These are phyloP conservation scores for Epicoccum nigrum DNA, from an alignment of 2,329 filamentous ascomycete genomes.

Conservation along the genomic window DNA sequence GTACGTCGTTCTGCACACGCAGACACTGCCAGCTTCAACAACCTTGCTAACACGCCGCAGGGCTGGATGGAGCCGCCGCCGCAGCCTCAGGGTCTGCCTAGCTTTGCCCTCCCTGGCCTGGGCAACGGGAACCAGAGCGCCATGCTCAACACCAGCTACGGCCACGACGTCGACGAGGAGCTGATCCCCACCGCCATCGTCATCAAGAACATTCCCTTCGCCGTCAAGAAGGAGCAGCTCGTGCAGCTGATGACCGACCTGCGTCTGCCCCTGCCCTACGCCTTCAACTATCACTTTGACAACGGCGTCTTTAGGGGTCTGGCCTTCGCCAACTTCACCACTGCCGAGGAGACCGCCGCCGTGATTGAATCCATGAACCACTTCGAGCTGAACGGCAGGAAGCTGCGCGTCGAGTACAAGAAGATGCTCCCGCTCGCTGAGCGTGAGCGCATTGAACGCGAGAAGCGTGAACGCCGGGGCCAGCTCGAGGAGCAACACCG, in stretches of 20 bases:
- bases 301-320: slow-evolving; percentile 95
- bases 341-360: slow-evolving; percentile 86
- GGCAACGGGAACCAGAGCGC: slow-evolving; percentile 43
- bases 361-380: slow-evolving; percentile 96
- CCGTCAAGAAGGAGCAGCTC: slow-evolving; percentile 94
- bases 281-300: slow-evolving; percentile 99
- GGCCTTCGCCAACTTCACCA: slow-evolving; percentile 98
- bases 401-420: slow-evolving; percentile 97
- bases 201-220: slow-evolving; percentile 99
- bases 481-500: slow-evolving; percentile 97
- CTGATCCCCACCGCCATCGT: slow-evolving; percentile 98
- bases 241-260: slow-evolving; percentile 93
- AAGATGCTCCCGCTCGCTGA: slow-evolving; percentile 98
- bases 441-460: slow-evolving; percentile 91
- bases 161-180: slow-evolving; percentile 72
- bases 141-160: slow-evolving; percentile 52
- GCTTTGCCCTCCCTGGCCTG: slow-evolving; percentile 49
- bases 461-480: slow-evolving; percentile 93
- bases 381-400: slow-evolving; percentile 91
- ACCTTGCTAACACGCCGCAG: slow-evolving; percentile 45
- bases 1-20: slow-evolving; percentile 58
- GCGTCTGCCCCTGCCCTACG: slow-evolving; percentile 91
- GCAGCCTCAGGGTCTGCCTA: slow-evolving; percentile 50
- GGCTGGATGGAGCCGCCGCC: slow-evolving; percentile 63
- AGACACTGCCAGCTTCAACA: not conserved